Base-by-base conservation (phyloP, 768 basidiomycete species). In the Scleroderma citrinum region DNA sequence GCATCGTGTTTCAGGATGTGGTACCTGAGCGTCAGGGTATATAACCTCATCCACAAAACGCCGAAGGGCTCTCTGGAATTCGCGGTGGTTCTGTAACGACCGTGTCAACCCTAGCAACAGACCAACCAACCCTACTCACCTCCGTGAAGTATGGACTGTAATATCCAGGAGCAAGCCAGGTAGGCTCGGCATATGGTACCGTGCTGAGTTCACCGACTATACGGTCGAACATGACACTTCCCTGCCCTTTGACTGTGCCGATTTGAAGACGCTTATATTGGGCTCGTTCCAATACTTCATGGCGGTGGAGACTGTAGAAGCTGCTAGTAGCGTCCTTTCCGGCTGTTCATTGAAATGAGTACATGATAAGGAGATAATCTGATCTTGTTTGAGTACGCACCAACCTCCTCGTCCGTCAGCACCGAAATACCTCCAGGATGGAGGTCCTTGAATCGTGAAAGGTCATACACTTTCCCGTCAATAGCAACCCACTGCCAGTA, bases 141-240 rank as follows among this genome's bases (percentile, higher is more conserved):
- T 87, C 82, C 26, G 73, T 81, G 69, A 72, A 96, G 69, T 86
- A 87, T 1, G 83, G 82, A 41, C 71, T 76, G 59, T 83, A 72
- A 70, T 81, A 92, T 16, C 83, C 86, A 3, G 72, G 61, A 0
- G 75, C 70, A 46, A 93, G 67, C 88, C 92, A 95, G 2, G 81
- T 84, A 4, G 93, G 87, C 62, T 96, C 93, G 0, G 82, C 90
- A 65, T 93, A 95, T 0, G 94, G 93, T 1, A 95, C 84, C 35
- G 71, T 69, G 54, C 85, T 88, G 44, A 87, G 56, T 46, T 74
- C 76, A 14, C 89, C 92, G 6, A 69, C 59, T 16, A 69, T 63
- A 17, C 71, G 76, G 24, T 71, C 63, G 43, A 71, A 60, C 39
- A 91, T 77, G 49, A 72, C 62, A 19, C 74, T 74, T 57, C 76